Evolutionary conservation across 1,284 basidiomycete genomes (phyloP), one percentile per base, ranked within the genome.

Genomic region (Quambalaria eucalypti): DNA sequence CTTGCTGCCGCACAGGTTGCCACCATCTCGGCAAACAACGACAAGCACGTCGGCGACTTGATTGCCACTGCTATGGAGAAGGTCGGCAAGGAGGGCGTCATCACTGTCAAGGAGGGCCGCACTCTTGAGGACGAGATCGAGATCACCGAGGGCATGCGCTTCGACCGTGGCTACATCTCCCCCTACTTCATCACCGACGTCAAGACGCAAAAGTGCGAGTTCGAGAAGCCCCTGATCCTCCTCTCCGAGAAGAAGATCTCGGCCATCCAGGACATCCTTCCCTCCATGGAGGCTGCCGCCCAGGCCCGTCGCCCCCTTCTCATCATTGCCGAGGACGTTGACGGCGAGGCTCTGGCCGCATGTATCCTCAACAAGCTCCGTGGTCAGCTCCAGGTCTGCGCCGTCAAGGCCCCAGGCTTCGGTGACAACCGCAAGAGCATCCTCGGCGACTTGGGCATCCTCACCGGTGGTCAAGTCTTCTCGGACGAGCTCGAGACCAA

Each of bases 31-130:
- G 93, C 92, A 55, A 98, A 98, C 78, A 93, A 92, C 60, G 92
- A 97, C 79, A 82, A 80, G 21, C 91, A 97, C 77, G 84, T 98
- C 66, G 93, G 93, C 54, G 85, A 87, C 77, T 84, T 98, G 73
- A 97, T 97, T 78, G 91, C 93, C n/a, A 90, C 91, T 75, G 93
- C 93, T 2, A 97, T 97, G 93, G 93, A 97, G 80, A 96, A 96
- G 79, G 93, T 97, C 61, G 93, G 93, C 77, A 96, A 96, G 81
- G 93, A 98, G 80, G 93, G 93, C 78, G 93, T 97, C 76, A 97
- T 98, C 81, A 98, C 93, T 59, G 92, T 98, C 78, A 96, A 95
- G 82, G 93, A 97, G 79, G 93, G 93, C 54, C 85, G 87, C 64
- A 97, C 93, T 12, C 93, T 93, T 66, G 90, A 96, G 71, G 93